These are phyloP conservation scores for Marchantia polymorpha DNA, from an alignment of 225 moss, liverwort and hornwort species.

Conservation along the genomic window DNA sequence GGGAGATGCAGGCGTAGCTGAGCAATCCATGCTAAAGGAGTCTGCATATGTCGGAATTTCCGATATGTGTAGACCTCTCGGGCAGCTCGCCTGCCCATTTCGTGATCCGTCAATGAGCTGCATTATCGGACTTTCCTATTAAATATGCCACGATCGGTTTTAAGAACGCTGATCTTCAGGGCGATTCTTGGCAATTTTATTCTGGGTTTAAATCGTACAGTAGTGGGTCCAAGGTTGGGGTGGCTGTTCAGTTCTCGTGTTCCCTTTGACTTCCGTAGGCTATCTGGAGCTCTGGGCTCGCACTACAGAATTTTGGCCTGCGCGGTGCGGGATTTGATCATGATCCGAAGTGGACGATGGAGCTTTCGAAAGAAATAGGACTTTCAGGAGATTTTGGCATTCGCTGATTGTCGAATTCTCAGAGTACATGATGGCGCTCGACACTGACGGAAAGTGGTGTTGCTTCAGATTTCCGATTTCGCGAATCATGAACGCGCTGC, in stretches of 20 bases:
- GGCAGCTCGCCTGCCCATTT: too few species aligned
- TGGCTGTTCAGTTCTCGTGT: not conserved
- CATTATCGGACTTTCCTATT: not conserved
- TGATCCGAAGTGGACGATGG: not conserved
- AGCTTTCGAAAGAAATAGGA: not conserved
- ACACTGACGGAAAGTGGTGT: not conserved
- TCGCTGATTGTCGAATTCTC: not conserved
- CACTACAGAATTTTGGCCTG: not conserved
- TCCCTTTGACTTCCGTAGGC: too few species aligned
- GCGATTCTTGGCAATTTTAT: not conserved
- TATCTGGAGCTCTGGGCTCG: not conserved
- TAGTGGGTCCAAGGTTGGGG: not conserved
- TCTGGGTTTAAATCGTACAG: not conserved
- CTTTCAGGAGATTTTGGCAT: not conserved
- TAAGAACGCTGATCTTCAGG: not conserved
- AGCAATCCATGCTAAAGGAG: conserved; percentile 24
- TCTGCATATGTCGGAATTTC: too few species aligned
- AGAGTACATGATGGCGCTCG: not conserved
- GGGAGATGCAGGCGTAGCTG: conserved; percentile 23
- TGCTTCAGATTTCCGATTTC: not conserved
- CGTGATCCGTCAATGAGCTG: not conserved
- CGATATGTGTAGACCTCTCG: too few species aligned
- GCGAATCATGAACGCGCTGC: not conserved
- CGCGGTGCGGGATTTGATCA: not conserved
- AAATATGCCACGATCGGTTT: not conserved